Conservation (phyloP, 139 green algal genomes). For the Microglena sp. region DNA sequence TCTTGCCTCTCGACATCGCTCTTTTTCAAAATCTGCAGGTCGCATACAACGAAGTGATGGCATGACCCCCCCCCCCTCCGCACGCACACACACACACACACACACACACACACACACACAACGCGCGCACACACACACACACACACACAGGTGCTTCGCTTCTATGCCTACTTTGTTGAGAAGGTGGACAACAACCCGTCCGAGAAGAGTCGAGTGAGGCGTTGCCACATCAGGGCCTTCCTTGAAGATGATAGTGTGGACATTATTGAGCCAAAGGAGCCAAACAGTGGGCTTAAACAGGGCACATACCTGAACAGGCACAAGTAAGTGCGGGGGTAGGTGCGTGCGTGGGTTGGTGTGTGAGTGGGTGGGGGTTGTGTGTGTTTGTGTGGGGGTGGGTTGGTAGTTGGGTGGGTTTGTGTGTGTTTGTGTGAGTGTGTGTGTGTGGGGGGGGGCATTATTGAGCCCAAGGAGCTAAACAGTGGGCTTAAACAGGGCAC, state of each 20-base stretch:
- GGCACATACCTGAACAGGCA: conserved; percentile 59
- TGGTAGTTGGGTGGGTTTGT: no score
- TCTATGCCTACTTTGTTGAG: conserved; percentile 60
- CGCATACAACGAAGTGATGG: neutral
- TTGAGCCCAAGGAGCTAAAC: conserved; percentile 59
- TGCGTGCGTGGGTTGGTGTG: no score
- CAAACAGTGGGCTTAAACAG: conserved; percentile 66
- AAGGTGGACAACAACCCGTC: conserved; percentile 17
- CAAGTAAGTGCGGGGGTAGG: conserved; percentile 16
- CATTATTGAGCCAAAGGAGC: conserved; percentile 54
- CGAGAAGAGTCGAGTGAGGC: conserved; percentile 22
- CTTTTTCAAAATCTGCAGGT: neutral
- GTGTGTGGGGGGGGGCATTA: no score
- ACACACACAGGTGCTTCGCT: conserved; percentile 57
- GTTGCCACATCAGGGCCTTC: conserved; percentile 40
- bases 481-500: conserved; percentile 62
- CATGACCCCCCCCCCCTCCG: neutral
- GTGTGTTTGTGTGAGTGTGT: no score
- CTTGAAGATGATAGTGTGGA: conserved; percentile 68
- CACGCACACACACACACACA: neutral
- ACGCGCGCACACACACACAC: neutral
- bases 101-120: neutral
- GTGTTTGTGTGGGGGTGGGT: no score
- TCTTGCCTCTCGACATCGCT: no score
- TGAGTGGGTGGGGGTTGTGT: no score